Percentiles rank a stretch among this genome's conserved stretches.
Conservation (phyloP, 179 eudicot species). For the Beta lomatogona region DNA sequence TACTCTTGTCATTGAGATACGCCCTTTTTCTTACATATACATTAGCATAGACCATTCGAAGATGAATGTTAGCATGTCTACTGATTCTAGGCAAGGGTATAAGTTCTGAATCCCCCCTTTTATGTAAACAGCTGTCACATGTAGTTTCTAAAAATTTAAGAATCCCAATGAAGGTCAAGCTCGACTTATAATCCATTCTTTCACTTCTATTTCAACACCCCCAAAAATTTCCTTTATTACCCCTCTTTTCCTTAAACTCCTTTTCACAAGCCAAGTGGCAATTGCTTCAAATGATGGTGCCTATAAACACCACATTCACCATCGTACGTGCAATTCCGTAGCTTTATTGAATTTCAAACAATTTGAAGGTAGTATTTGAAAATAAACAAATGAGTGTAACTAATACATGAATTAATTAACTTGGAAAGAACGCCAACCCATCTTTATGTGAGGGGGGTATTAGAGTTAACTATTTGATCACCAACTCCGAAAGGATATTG, state of each 20-base stretch:
- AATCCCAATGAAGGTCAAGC: not conserved
- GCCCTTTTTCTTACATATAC: not conserved
- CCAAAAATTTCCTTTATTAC: not conserved
- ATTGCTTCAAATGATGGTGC: not conserved
- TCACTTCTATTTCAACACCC: not conserved
- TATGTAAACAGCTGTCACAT: not conserved
- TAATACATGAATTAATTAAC: too few relatives aligned
- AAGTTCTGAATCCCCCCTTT: not conserved
- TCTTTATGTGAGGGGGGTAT: too few relatives aligned
- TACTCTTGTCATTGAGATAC: not conserved
- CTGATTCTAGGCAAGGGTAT: not conserved
- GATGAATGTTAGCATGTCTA: not conserved
- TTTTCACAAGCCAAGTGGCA: not conserved
- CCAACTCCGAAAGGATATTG: not conserved
- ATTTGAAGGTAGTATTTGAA: too few relatives aligned
- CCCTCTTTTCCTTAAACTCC: not conserved
- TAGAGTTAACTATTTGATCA: too few relatives aligned
- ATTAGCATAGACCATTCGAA: not conserved
- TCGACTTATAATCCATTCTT: not conserved
- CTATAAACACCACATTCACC: not conserved
- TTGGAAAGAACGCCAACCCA: too few relatives aligned
- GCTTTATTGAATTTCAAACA: too few relatives aligned
- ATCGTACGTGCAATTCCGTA: too few relatives aligned
- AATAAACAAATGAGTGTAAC: too few relatives aligned
- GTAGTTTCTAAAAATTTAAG: not conserved